A percentile compares a stretch with the other conserved stretches of the same genome.
phyloP scores from a whole-genome alignment of 2,329 filamentous ascomycete genomes.

The Penicillium sp. region DNA sequence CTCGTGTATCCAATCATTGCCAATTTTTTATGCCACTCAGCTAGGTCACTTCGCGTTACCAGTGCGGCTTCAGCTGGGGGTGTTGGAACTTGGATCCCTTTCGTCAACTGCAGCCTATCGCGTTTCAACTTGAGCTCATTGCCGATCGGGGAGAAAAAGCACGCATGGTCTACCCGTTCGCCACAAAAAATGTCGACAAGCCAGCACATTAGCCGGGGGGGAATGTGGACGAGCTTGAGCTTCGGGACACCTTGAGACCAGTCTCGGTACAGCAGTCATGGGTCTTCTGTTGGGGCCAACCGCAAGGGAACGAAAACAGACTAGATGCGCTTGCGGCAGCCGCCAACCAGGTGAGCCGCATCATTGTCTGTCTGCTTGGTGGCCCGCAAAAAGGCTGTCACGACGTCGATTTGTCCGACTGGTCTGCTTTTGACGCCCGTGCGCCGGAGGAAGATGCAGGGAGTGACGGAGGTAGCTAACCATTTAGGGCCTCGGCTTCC shows the following conservation, averaged over 20 bases:
- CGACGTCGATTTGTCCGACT: background rate
- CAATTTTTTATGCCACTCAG: too few relatives aligned
- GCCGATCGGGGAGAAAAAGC: too few relatives aligned
- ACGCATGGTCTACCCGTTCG: too few relatives aligned
- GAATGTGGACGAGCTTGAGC: too few relatives aligned
- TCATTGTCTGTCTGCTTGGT: background rate
- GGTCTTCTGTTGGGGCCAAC: background rate
- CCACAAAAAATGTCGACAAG: too few relatives aligned
- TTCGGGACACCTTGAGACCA: background rate
- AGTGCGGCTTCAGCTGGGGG: too few relatives aligned
- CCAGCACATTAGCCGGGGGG: too few relatives aligned
- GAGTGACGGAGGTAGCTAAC: background rate
- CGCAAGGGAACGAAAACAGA: background rate
- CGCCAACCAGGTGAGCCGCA: conserved; percentile 6
- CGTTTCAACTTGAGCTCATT: too few relatives aligned
- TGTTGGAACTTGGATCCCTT: too few relatives aligned
- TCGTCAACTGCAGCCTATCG: too few relatives aligned
- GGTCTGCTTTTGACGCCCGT: conserved; percentile 1
- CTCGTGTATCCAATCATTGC: too few relatives aligned
- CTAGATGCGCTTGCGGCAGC: background rate
- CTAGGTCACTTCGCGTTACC: too few relatives aligned
- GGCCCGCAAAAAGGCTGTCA: background rate
- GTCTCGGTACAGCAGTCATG: background rate
- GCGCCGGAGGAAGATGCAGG: background rate
- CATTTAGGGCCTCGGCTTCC: background rate